Conservation (phyloP, 352 stramenopile species). For the Thalassiosira exigua region DNA sequence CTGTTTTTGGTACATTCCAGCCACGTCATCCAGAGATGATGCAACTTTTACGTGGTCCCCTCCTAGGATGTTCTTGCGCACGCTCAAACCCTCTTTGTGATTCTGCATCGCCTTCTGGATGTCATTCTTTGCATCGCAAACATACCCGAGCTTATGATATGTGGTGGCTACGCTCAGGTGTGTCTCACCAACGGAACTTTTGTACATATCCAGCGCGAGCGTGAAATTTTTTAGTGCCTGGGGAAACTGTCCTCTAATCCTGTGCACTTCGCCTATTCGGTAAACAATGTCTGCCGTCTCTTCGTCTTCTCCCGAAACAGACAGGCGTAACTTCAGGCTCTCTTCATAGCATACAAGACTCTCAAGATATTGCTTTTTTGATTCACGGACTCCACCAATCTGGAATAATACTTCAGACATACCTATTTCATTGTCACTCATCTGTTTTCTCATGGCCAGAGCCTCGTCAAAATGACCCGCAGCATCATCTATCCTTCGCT, state of each 20-base stretch:
- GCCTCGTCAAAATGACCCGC: slow-evolving; percentile 57
- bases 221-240: slow-evolving; percentile 44
- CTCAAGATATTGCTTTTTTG: slow-evolving; percentile 57
- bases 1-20: slow-evolving; percentile 66
- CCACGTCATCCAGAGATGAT: slow-evolving; percentile 64
- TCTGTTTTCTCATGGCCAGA: slow-evolving; percentile 45
- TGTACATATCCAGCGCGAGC: slow-evolving; percentile 52
- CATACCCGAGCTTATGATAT: slow-evolving; percentile 55
- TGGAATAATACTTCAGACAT: slow-evolving; percentile 58
- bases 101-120: slow-evolving; percentile 57
- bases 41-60: slow-evolving; percentile 61
- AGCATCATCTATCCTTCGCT: slow-evolving; percentile 47
- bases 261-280: slow-evolving; percentile 50
- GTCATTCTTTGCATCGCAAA: slow-evolving; percentile 56
- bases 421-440: slow-evolving; percentile 46
- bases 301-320: slow-evolving; percentile 54
- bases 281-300: slow-evolving; percentile 53
- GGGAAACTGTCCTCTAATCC: slow-evolving; percentile 40
- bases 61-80: slow-evolving; percentile 61
- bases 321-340: slow-evolving; percentile 45
- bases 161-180: slow-evolving; percentile 60
- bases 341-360: slow-evolving; percentile 53
- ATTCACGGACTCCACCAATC: slow-evolving; percentile 52
- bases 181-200: slow-evolving; percentile 53
- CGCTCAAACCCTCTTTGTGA: slow-evolving; percentile 59